Base-by-base conservation (phyloP, 2,329 filamentous ascomycete species). In the Davidsoniella neocaledoniae region DNA sequence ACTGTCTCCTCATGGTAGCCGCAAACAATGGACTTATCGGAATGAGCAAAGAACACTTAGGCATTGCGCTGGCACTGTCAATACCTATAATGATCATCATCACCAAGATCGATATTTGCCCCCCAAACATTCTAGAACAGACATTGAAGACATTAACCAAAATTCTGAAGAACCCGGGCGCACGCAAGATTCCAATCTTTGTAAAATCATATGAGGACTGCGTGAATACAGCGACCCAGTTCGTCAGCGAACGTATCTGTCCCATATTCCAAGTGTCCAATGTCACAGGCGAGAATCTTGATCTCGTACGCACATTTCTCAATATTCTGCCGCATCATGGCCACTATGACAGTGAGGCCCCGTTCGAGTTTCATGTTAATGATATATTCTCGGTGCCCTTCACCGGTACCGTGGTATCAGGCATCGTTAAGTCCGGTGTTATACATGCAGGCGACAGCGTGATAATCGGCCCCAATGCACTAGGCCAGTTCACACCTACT, bases 201-300 rank as follows among this genome's bases (percentile, higher is more conserved):
- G 88, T 98, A 66, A 91, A 88, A 63, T 83, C 81, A 56, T 81
- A 81, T 53, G 86, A 94, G 61, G 85, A 94, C 56, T 94, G 87
- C 58, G 82, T 98, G 59, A 88, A 91, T 62, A 98, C 91, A 0
- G 90, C 91, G 8, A 90, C 86, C 0, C 91, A 96, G 63, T 95
- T 98, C 59, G 86, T 96, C 57, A 91, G 83, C 58, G 84, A 93
- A 64, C 77, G 91, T 39, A 95, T 98, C 61, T 96, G 90, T 60
- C 91, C 91, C 10, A 83, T 98, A 55, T 98, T 98, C 67, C 88
- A 96, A 60, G 87, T 98, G 9, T 96, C 90, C 57, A 98, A 98
- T 60, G 91, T 98, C 29, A 96, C 91, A 0, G 91, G 91, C 43
- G 77, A 93, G 64, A 86, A 85, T 54, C 73, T 98, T 43, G 85